Evolutionary conservation across 202 grass and related monocot genomes (phyloP).

Genomic region (Schoenoplectus triqueter): DNA sequence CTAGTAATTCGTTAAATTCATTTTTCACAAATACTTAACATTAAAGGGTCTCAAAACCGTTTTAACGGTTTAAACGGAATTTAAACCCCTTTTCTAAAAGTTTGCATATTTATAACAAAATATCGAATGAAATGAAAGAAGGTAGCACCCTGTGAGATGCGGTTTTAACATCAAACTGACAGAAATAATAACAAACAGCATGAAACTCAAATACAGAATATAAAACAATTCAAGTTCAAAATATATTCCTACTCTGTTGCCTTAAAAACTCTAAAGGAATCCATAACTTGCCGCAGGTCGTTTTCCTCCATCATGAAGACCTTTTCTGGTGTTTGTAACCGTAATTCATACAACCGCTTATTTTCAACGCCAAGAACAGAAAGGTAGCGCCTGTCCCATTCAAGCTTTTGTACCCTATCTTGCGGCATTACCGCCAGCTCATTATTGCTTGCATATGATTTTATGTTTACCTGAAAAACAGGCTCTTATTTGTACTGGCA

Average conservation of each 20-base stretch:
- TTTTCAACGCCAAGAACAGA: slow-evolving; percentile 93
- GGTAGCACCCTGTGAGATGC: neutral
- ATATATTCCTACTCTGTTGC: slow-evolving; percentile 19
- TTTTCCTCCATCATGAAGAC: slow-evolving; percentile 72
- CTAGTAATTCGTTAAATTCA: no score
- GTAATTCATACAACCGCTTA: slow-evolving; percentile 75
- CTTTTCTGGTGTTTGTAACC: slow-evolving; percentile 78
- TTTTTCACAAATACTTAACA: no score
- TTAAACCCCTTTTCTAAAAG: no score
- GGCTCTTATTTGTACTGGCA: neutral
- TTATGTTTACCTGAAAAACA: slow-evolving; percentile 80
- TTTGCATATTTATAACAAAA: neutral
- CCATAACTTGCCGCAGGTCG: slow-evolving; percentile 76
- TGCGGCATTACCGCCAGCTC: slow-evolving; percentile 92
- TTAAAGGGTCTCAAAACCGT: no score
- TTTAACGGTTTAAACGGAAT: no score
- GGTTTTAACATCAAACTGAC: slow-evolving; percentile 14
- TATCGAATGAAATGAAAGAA: slow-evolving; percentile 1
- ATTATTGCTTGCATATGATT: slow-evolving; percentile 90
- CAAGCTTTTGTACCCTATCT: slow-evolving; percentile 76
- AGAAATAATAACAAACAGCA: neutral
- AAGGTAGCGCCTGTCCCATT: slow-evolving; percentile 89
- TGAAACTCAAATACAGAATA: slow-evolving; percentile 24
- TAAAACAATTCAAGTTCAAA: slow-evolving; percentile 23
- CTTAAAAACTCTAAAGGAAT: slow-evolving; percentile 78